phyloP scores from a whole-genome alignment of 2,329 filamentous ascomycete genomes.

The Aciculosporium take region DNA sequence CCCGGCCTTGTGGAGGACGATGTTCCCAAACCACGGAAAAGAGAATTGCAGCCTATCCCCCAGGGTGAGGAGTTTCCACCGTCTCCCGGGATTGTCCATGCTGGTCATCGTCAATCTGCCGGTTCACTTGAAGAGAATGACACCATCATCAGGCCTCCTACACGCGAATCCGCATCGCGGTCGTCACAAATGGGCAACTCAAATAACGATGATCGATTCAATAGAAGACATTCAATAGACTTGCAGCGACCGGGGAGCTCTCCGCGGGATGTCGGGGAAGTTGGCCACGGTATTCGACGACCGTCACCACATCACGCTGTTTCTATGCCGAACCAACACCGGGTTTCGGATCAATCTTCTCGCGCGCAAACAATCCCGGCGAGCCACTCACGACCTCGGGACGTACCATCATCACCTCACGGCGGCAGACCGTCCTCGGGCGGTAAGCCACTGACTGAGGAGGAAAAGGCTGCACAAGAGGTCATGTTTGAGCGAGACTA shows the following conservation, averaged over 20 bases:
- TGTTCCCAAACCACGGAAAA: conserved; percentile 28
- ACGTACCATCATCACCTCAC: not conserved
- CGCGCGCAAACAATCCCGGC: conserved; percentile 20
- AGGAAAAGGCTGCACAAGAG: conserved; percentile 66
- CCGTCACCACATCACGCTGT: conserved; percentile 31
- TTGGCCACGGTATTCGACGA: conserved; percentile 39
- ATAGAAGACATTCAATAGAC: conserved; percentile 15
- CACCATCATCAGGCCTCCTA: conserved; percentile 21
- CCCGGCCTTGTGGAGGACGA: conserved; percentile 73
- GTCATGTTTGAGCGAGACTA: conserved; percentile 87
- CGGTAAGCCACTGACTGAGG: conserved; percentile 34
- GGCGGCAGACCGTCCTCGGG: conserved; percentile 12
- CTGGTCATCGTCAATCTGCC: conserved; percentile 26
- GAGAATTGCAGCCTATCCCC: conserved; percentile 22
- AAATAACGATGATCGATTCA: conserved; percentile 22
- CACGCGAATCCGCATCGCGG: conserved; percentile 26
- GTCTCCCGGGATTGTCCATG: conserved; percentile 12
- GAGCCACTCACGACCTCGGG: conserved; percentile 13
- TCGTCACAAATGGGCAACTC: conserved; percentile 31
- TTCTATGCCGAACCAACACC: conserved; percentile 33
- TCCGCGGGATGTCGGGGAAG: conserved; percentile 27
- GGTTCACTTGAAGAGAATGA: no score
- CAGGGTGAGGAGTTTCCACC: conserved; percentile 16
- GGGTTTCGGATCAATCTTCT: conserved; percentile 11
- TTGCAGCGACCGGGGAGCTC: conserved; percentile 24